These are phyloP conservation scores for Nicotiana noctiflora DNA, from an alignment of 257 asterid species.

Conservation along the genomic window DNA sequence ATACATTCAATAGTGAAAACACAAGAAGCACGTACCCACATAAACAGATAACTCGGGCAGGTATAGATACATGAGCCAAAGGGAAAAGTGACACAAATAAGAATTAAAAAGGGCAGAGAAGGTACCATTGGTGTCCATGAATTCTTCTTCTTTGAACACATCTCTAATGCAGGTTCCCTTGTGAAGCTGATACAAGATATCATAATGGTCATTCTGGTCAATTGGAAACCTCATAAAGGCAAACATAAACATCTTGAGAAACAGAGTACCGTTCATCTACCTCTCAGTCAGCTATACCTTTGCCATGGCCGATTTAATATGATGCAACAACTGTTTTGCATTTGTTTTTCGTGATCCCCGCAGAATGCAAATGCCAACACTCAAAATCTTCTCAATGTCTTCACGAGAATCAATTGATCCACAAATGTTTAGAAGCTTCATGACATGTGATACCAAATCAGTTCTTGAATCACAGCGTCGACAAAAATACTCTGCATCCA, in stretches of 20 bases:
- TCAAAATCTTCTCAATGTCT: slow-evolving; percentile 45
- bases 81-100: background rate
- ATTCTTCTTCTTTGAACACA: slow-evolving; percentile 45
- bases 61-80: background rate
- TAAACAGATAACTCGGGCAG: background rate
- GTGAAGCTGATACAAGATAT: slow-evolving; percentile 47
- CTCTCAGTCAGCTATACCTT: slow-evolving; percentile 46
- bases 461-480: slow-evolving; percentile 81
- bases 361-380: slow-evolving; percentile 41
- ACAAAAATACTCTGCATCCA: slow-evolving; percentile 82
- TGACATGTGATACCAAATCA: slow-evolving; percentile 55
- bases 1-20: background rate
- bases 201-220: slow-evolving; percentile 17
- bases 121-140: slow-evolving; percentile 28
- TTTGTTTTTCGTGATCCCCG: slow-evolving; percentile 43
- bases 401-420: slow-evolving; percentile 41
- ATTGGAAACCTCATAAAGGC: slow-evolving; percentile 13
- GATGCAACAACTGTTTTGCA: slow-evolving; percentile 45
- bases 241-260: slow-evolving; percentile 11
- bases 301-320: slow-evolving; percentile 41
- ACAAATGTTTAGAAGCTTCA: slow-evolving; percentile 41
- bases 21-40: background rate
- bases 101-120: background rate
- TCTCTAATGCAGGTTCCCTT: slow-evolving; percentile 40
- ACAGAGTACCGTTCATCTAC: slow-evolving; percentile 22